Evolutionary conservation across 345 rosid genomes (phyloP), one percentile per base, ranked within the genome.

Genomic region (Syzygium aqueum): DNA sequence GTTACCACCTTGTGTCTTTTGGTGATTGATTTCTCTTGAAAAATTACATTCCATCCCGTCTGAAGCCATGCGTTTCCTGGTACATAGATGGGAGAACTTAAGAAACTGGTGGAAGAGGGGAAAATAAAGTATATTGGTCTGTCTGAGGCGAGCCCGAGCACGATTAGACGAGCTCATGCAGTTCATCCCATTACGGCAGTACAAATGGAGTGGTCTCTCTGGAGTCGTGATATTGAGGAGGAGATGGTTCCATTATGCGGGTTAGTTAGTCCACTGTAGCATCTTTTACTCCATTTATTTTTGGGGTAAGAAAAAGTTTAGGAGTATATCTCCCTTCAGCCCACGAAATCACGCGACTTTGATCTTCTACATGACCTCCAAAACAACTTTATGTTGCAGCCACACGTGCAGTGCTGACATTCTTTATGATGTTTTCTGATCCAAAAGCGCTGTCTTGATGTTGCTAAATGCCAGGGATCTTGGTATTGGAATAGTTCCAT

Each of bases 221-320:
- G 93, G 93, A 15, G 89, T 73, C 89, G 93, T 22, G 93, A 92
- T 14, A 92, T 92, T 23, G 93, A 93, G 85, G 92, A 91, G 13
- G 94, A 93, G 53, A 91, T 92, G 25, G 84, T 91, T 82, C 93
- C 92, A 11, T 77, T 92, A 37, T 93, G 95, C 94, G 88, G 94
- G 91, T 93, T 57, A 19, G 5, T 30, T 65, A 16, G 77, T 30
- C 77, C 77, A 30, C 77, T 30, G 40, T 7, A 8, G 43, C 77
- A 65, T 65, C 77, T 16, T 65, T 65, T 65, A 65, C 77, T 30
- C 30, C 12, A 1, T 65, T 65, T 28, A n/a, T n/a, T 2, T 63
- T 63, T 63, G 33, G 17, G 37, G 37, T 28, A 14, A 28, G 33
- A 63, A n/a, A 28, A 14, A 14, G 22, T 30, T 65, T 16, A 30